Conservation (phyloP, 2,329 filamentous ascomycete genomes). For the Didymella segeticola region DNA sequence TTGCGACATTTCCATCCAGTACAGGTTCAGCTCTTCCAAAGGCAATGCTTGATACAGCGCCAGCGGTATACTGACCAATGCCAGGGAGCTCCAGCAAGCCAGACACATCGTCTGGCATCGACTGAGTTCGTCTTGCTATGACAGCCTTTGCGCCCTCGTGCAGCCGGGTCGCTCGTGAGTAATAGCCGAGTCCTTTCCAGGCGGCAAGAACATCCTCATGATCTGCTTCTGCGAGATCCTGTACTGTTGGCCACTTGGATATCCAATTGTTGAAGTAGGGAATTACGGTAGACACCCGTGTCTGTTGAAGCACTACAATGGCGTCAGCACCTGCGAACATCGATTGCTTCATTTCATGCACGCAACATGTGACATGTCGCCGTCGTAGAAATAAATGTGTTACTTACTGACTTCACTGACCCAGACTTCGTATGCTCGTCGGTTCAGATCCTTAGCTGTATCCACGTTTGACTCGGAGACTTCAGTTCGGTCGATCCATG, state of each 20-base stretch:
- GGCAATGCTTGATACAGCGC: conserved; percentile 68
- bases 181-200: conserved; percentile 70
- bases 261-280: conserved; percentile 71
- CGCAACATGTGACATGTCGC: conserved; percentile 26
- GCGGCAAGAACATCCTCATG: conserved; percentile 64
- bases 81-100: conserved; percentile 62
- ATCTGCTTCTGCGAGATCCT: conserved; percentile 60
- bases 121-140: conserved; percentile 29
- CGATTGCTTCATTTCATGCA: too few species aligned
- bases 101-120: conserved; percentile 55
- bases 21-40: conserved; percentile 66
- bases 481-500: conserved; percentile 60
- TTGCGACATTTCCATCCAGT: conserved; percentile 69
- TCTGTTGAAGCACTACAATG: conserved; percentile 65
- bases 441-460: conserved; percentile 53
- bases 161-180: conserved; percentile 67
- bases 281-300: conserved; percentile 66
- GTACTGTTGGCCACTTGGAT: conserved; percentile 65
- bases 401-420: conserved; percentile 66
- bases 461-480: conserved; percentile 33
- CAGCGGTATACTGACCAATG: conserved; percentile 68
- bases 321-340: not conserved
- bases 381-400: not conserved
- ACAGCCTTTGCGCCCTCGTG: conserved; percentile 64
- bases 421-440: conserved; percentile 70